phyloP scores from a whole-genome alignment of 495 filamentous ascomycete genomes.

The Talaromyces adpressus region DNA sequence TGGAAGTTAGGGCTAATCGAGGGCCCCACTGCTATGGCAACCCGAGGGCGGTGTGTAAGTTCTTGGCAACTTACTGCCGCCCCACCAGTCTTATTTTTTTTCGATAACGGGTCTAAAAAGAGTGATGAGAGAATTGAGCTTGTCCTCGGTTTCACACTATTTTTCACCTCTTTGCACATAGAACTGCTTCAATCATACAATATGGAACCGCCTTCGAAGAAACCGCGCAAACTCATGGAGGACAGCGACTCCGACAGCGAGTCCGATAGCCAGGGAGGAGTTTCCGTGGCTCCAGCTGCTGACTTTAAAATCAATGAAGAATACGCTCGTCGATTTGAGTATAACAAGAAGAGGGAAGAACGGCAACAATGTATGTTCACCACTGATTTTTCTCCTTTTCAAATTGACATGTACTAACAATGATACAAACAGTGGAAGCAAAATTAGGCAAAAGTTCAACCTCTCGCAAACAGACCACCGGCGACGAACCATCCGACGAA shows the following conservation, averaged over 20 bases:
- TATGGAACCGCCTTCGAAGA: slow-evolving; percentile 44
- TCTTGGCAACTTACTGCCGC: neutral
- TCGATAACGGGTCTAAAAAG: neutral
- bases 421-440: slow-evolving; percentile 59
- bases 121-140: neutral
- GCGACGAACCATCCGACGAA: slow-evolving; percentile 38
- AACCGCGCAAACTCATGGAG: slow-evolving; percentile 37
- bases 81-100: slow-evolving; percentile 7
- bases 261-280: slow-evolving; percentile 44
- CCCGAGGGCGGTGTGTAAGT: neutral
- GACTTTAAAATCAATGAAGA: slow-evolving; percentile 82
- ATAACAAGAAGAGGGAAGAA: slow-evolving; percentile 96
- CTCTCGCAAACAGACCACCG: slow-evolving; percentile 18
- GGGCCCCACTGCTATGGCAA: neutral
- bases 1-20: neutral
- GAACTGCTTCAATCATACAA: slow-evolving; percentile 4
- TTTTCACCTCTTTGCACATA: slow-evolving; percentile 3
- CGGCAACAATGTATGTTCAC: slow-evolving; percentile 60
- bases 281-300: slow-evolving; percentile 24
- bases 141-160: neutral
- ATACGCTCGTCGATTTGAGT: slow-evolving; percentile 82
- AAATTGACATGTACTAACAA: neutral
- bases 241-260: slow-evolving; percentile 51
- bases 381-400: neutral
- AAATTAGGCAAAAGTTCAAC: slow-evolving; percentile 59